Percentiles rank a stretch among this genome's conserved stretches.
Evolutionary conservation across 129 eudicot species (phyloP).

Genomic region (Lactuca sativa): DNA sequence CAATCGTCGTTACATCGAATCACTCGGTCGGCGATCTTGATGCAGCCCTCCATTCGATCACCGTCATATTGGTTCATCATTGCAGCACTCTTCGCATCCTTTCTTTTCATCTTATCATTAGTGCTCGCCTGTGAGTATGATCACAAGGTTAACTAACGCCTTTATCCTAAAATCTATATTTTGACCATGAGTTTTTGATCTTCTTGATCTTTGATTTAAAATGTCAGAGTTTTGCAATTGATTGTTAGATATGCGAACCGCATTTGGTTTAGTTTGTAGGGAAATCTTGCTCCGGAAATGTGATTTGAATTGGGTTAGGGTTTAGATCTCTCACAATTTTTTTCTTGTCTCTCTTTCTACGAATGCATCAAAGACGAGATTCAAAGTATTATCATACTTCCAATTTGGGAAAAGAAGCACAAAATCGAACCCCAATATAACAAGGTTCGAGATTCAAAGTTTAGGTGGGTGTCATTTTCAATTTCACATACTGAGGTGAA

Average conservation of each 20-base stretch:
- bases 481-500: no score
- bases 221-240: background rate
- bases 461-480: no score
- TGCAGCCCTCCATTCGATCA: conserved; percentile 56
- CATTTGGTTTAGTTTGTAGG: conserved; percentile 14
- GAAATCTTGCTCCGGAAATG: conserved; percentile 5
- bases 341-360: background rate
- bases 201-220: conserved; percentile 14
- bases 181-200: conserved; percentile 1
- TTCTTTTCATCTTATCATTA: conserved; percentile 42
- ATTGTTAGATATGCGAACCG: conserved; percentile 19
- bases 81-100: conserved; percentile 29
- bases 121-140: conserved; percentile 71
- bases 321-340: conserved; percentile 26
- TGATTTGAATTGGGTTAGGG: conserved; percentile 20
- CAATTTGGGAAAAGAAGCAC: no score
- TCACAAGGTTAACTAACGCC: conserved; percentile 54
- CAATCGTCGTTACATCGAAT: conserved; percentile 35
- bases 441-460: no score
- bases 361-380: no score
- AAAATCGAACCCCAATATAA: no score
- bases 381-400: no score
- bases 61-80: background rate
- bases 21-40: conserved; percentile 58
- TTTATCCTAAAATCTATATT: background rate